phyloP scores from a whole-genome alignment of 257 asterid genomes.

The Anisodus tanguticus region DNA sequence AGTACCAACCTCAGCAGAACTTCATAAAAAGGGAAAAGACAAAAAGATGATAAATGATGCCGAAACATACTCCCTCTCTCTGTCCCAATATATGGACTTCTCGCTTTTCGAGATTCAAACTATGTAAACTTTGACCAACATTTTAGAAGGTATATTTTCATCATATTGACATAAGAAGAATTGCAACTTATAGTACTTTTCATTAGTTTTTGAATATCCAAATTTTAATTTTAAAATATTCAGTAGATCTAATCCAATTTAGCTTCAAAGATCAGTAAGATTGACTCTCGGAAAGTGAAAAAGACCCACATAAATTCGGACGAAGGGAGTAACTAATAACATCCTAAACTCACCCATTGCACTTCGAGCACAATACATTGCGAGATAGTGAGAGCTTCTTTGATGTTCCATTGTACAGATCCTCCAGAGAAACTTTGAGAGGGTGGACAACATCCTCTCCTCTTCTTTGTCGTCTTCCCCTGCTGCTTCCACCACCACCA shows the following conservation, averaged over 20 bases:
- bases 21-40: neutral
- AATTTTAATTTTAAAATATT: too few species aligned
- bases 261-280: too few species aligned
- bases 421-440: conserved; percentile 40
- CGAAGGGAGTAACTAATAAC: neutral
- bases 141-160: too few species aligned
- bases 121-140: too few species aligned
- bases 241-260: too few species aligned
- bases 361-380: conserved; percentile 35
- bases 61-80: neutral
- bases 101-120: too few species aligned
- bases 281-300: too few species aligned
- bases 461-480: conserved; percentile 39
- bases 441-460: conserved; percentile 40
- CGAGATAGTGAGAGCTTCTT: conserved; percentile 42
- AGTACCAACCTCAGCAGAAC: neutral
- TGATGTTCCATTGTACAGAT: conserved; percentile 37
- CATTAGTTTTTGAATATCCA: too few species aligned
- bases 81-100: too few species aligned
- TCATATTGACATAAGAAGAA: too few species aligned
- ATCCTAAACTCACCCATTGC: conserved; percentile 35
- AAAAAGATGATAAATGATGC: neutral
- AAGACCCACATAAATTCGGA: too few species aligned
- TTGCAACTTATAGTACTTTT: too few species aligned
- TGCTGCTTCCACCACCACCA: conserved; percentile 34